These are phyloP conservation scores for Hymenoscyphus fraxineus DNA, from an alignment of 2,329 filamentous ascomycete genomes.

Conservation along the genomic window DNA sequence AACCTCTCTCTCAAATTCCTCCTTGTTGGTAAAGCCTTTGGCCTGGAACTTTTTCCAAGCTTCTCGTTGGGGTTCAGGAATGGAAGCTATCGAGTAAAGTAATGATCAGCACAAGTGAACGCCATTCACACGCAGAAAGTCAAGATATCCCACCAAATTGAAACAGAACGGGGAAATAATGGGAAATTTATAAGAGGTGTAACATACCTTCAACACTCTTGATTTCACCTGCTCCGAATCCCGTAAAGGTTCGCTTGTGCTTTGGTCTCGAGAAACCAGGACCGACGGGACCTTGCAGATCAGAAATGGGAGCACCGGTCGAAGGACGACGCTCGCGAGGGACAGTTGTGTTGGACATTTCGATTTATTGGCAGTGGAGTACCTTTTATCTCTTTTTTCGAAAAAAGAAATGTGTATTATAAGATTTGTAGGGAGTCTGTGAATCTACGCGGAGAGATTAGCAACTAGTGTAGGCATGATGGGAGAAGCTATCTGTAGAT, in stretches of 20 bases:
- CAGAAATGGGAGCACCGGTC: conserved; percentile 75
- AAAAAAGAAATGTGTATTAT: neutral
- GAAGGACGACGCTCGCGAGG: conserved; percentile 76
- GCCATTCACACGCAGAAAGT: neutral
- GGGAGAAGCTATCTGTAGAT: neutral
- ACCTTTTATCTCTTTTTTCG: neutral
- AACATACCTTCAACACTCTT: conserved; percentile 81
- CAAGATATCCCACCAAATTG: neutral
- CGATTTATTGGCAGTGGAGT: neutral
- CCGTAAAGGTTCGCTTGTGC: conserved; percentile 95
- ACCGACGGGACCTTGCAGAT: conserved; percentile 82
- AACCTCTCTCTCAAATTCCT: conserved; percentile 82
- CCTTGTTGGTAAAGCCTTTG: conserved; percentile 69
- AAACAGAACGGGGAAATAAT: neutral
- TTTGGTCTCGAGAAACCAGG: conserved; percentile 86
- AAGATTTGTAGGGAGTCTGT: neutral
- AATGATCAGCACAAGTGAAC: conserved; percentile 7
- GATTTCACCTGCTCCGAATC: conserved; percentile 86
- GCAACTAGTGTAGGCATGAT: neutral
- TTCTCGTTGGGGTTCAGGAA: conserved; percentile 82
- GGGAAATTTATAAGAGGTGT: neutral
- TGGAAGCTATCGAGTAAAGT: conserved; percentile 52
- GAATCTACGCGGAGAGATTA: neutral
- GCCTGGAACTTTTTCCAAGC: conserved; percentile 67
- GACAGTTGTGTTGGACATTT: conserved; percentile 22